These are phyloP conservation scores for Scopulariopsis brevicaulis DNA, from an alignment of 2,329 filamentous ascomycete species.

Conservation along the genomic window DNA sequence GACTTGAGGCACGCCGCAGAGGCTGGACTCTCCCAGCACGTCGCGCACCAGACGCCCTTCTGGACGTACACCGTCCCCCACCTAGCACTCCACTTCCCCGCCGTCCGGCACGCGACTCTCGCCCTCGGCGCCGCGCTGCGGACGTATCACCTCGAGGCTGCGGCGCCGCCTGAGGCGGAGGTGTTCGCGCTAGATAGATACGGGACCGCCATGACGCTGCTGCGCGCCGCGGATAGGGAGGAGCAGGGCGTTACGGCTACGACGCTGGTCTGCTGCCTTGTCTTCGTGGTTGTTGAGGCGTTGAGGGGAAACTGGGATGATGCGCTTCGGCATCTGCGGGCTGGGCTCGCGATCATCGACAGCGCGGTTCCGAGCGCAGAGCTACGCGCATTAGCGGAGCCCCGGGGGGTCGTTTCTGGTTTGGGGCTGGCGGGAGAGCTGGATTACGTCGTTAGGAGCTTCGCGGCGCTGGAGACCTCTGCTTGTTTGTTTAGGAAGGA, in stretches of 20 bases:
- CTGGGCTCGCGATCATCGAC: conserved; percentile 17
- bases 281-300: conserved; percentile 19
- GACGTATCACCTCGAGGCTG: conserved; percentile 11
- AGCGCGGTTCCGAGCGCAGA: conserved; percentile 12
- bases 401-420: background rate
- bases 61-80: conserved; percentile 12
- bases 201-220: conserved; percentile 21
- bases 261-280: conserved; percentile 19
- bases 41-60: conserved; percentile 8
- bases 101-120: conserved; percentile 16
- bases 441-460: conserved; percentile 11
- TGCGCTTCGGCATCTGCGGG: conserved; percentile 15
- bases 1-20: conserved; percentile 16
- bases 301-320: conserved; percentile 14
- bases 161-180: conserved; percentile 10
- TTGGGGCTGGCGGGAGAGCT: conserved; percentile 3
- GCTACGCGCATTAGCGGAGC: conserved; percentile 4
- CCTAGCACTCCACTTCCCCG: conserved; percentile 8
- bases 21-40: conserved; percentile 14
- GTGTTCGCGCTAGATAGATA: conserved; percentile 26
- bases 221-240: conserved; percentile 10
- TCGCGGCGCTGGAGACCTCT: conserved; percentile 12
- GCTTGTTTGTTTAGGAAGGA: conserved; percentile 10
- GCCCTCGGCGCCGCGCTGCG: conserved; percentile 20
- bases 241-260: conserved; percentile 8